Conservation (phyloP, 306 rosid species). For the Rosa lucieae region DNA sequence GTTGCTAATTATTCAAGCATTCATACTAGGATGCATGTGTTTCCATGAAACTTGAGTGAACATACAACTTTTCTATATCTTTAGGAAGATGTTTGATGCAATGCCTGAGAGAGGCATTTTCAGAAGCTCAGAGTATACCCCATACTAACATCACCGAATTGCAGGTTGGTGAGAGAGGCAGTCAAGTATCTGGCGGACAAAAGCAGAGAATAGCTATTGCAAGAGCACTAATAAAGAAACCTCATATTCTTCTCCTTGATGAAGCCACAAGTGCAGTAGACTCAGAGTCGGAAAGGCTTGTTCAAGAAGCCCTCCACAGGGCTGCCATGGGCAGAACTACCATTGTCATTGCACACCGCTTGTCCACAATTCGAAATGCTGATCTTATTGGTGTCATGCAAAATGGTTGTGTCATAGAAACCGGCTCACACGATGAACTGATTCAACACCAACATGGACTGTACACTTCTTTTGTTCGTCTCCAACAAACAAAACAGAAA, state of each 20-base stretch:
- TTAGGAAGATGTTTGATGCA: background rate
- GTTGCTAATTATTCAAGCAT: background rate
- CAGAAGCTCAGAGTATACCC: background rate
- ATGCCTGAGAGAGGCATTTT: background rate
- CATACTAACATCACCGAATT: too few relatives aligned
- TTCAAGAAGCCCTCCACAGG: constrained; percentile 55
- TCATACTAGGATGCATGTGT: background rate
- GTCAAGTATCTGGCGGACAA: constrained; percentile 19
- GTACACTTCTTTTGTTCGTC: constrained; percentile 31
- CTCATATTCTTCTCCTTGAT: too few relatives aligned
- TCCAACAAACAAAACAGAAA: constrained; percentile 18
- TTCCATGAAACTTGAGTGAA: background rate
- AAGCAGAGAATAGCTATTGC: too few relatives aligned
- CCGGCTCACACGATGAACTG: constrained; percentile 37
- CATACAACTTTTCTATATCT: background rate
- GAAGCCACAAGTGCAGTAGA: constrained; percentile 75
- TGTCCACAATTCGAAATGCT: constrained; percentile 52
- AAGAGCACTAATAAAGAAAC: too few relatives aligned
- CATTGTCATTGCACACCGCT: constrained; percentile 57
- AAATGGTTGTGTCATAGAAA: constrained; percentile 33
- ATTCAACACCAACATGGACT: constrained; percentile 16
- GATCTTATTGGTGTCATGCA: constrained; percentile 39
- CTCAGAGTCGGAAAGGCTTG: constrained; percentile 47
- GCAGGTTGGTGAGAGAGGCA: constrained; percentile 57
- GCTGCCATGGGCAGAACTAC: constrained; percentile 48